Base-by-base conservation (phyloP, 1,139 yeast species). In the Hanseniaspora gamundiae region DNA sequence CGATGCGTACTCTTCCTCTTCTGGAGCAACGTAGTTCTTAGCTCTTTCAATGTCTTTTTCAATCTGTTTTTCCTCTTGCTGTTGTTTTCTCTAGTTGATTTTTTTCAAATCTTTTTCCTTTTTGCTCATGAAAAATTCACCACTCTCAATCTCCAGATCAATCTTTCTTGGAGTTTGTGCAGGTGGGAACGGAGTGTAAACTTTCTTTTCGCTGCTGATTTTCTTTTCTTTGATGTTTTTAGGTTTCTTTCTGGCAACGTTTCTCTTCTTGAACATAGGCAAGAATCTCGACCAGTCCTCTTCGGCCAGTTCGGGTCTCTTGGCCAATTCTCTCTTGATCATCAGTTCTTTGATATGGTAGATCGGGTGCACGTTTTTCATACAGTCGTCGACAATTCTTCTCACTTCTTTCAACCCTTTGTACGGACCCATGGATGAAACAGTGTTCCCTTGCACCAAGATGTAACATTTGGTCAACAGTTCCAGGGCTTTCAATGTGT, bases 131-230 rank as follows among this genome's bases (percentile, higher is more conserved):
- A 91, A 91, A 69, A 86, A 91, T 64, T 93, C 98, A 76, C 99
- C 99, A 70, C 94, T 80, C 67, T 91, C 98, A 66, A 93, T 87
- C 68, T 88, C 94, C 61, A 88, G 69, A 76, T 93, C 99, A 65
- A 93, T 73, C 83, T 91, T 88, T 71, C 98, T 81, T 59, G 97
- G 98, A 54, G 77, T 76, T 67, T 86, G 99, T 47, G 86, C 85
- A 53, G 98, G 98, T 66, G 99, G 99, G 87, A 93, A 93, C 59
- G 98, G 98, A 28, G 98, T 91, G 74, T 91, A 91, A 2, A 77
- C 80, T 67, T 80, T 86, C 83, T 83, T 83, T 63, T 81, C 84
- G 54, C 68, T 74, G 57, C 63, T 66, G 55, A 67, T 66, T 33
- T 43, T 43, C 35, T 60, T 67, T 48, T 69, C 73, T 50, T 64